Evolutionary conservation across 306 rosid species (phyloP).

Genomic region (Abrus precatorius): DNA sequence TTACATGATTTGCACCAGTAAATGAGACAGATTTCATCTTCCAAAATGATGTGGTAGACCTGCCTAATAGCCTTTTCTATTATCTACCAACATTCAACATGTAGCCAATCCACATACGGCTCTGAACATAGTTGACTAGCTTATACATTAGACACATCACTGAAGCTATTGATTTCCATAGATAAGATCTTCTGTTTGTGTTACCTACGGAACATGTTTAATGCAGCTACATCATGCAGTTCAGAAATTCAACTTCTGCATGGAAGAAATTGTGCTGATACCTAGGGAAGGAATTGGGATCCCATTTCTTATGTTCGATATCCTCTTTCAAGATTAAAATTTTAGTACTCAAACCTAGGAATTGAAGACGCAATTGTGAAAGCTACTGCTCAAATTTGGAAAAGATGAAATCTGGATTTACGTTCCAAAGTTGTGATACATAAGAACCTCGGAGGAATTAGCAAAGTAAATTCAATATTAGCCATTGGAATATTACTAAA

Average conservation of each 20-base stretch:
- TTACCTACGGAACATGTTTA: constrained; percentile 8
- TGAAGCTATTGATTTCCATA: constrained; percentile 9
- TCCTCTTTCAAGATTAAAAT: constrained; percentile 7
- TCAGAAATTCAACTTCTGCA: constrained; percentile 18
- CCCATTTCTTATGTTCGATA: constrained; percentile 12
- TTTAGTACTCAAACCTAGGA: constrained; percentile 32
- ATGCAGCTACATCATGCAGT: constrained; percentile 7
- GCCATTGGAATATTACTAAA: constrained; percentile 43
- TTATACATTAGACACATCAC: not conserved
- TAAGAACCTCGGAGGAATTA: constrained; percentile 21
- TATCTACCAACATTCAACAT: not conserved
- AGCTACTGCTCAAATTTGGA: constrained; percentile 35
- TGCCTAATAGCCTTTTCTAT: not conserved
- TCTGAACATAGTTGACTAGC: constrained; percentile 9
- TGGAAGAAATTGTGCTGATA: not conserved
- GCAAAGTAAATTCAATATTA: constrained; percentile 39
- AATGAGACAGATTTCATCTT: constrained; percentile 2
- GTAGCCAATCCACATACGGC: not conserved
- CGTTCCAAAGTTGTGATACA: constrained; percentile 18
- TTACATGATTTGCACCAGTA: constrained; percentile 10
- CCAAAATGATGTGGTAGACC: constrained; percentile 9
- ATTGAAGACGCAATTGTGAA: constrained; percentile 8
- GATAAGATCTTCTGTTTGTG: constrained; percentile 1
- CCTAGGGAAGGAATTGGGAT: not conserved
- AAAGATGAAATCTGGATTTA: constrained; percentile 21